phyloP scores from a whole-genome alignment of 805 yeast species.

The Starmerella potacharoeniae region DNA sequence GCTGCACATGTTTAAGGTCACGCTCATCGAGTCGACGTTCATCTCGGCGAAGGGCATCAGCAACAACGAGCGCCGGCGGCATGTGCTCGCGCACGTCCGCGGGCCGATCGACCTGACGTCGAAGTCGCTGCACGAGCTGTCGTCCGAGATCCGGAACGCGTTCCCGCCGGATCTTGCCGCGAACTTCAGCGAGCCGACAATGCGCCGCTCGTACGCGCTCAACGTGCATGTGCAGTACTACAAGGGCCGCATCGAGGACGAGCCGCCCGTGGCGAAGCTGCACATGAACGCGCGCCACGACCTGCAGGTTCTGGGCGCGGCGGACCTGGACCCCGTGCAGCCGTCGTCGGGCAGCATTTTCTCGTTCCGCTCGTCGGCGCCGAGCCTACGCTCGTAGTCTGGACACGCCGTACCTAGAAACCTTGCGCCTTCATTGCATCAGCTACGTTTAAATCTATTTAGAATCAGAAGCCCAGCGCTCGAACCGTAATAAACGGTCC shows the following conservation, averaged over 20 bases:
- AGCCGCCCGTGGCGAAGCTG: not conserved
- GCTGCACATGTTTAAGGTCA: conserved; percentile 3
- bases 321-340: not conserved
- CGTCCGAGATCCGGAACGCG: conserved; percentile 2
- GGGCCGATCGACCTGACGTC: conserved; percentile 4
- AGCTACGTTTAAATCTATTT: no score
- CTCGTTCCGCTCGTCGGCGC: not conserved
- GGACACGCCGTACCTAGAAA: no score
- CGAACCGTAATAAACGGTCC: not conserved
- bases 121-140: conserved; percentile 1
- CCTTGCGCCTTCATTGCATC: no score
- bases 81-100: conserved; percentile 1
- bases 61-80: conserved; percentile 7
- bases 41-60: conserved; percentile 2
- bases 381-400: not conserved
- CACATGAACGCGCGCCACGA: conserved; percentile 8
- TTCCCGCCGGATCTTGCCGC: conserved; percentile 12
- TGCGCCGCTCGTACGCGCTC: conserved; percentile 10
- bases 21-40: conserved; percentile 8
- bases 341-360: conserved; percentile 3
- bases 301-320: conserved; percentile 3
- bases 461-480: no score
- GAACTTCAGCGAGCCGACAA: conserved; percentile 3
- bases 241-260: conserved; percentile 4
- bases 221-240: conserved; percentile 7